Conservation (phyloP, 2,329 filamentous ascomycete genomes). For the Trematosphaeria pertusa region DNA sequence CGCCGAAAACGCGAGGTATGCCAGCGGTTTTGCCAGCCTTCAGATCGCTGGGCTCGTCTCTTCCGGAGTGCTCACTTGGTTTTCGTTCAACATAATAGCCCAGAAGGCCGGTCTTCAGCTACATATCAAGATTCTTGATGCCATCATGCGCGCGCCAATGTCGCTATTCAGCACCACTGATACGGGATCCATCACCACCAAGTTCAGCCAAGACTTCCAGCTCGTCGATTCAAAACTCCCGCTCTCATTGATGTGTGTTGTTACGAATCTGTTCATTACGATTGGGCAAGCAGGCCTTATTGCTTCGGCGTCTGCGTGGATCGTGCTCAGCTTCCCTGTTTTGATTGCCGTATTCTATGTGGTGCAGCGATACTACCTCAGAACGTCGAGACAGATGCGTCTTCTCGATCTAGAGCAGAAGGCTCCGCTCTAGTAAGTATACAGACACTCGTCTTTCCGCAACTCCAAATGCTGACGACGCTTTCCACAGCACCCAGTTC, state of each 20-base stretch:
- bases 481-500: conserved; percentile 49
- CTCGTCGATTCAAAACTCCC: conserved; percentile 42
- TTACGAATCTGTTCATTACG: neutral
- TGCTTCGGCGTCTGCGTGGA: conserved; percentile 40
- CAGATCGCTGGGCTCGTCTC: neutral
- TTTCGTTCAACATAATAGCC: conserved; percentile 3
- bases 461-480: neutral
- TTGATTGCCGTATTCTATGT: conserved; percentile 43
- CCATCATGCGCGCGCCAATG: conserved; percentile 46
- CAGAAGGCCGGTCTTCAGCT: neutral
- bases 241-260: neutral
- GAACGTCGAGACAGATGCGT: conserved; percentile 54
- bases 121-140: conserved; percentile 43
- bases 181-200: conserved; percentile 48
- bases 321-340: conserved; percentile 42
- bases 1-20: neutral
- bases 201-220: conserved; percentile 53
- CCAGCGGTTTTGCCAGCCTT: neutral
- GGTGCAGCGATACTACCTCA: conserved; percentile 52
- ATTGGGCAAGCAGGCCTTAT: conserved; percentile 35
- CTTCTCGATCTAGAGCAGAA: conserved; percentile 59
- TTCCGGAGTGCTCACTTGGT: conserved; percentile 1
- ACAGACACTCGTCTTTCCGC: neutral
- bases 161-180: conserved; percentile 50
- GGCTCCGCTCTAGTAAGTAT: conserved; percentile 49